These are phyloP conservation scores for Suhomyces sp. DNA, from an alignment of 805 yeast species.

Conservation along the genomic window DNA sequence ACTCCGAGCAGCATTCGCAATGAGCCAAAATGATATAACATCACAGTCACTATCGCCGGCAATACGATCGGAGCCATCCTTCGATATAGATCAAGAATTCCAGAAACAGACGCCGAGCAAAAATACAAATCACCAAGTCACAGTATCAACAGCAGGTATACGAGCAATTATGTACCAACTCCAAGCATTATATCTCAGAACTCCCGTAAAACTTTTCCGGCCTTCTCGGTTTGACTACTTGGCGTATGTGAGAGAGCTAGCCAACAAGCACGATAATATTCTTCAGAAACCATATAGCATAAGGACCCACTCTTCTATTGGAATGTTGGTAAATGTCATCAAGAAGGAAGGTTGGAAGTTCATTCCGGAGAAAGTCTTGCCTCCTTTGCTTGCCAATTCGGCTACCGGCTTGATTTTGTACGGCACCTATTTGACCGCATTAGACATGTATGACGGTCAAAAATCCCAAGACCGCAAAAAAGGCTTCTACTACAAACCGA, in stretches of 20 bases:
- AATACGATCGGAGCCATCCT: not conserved
- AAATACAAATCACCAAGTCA: conserved; percentile 49
- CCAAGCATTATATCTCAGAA: conserved; percentile 73
- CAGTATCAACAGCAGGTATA: conserved; percentile 81
- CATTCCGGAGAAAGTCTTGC: conserved; percentile 79
- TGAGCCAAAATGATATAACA: not conserved
- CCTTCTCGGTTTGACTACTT: conserved; percentile 89
- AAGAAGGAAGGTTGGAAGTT: conserved; percentile 80
- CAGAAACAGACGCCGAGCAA: not conserved
- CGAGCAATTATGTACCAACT: conserved; percentile 80
- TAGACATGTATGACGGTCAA: conserved; percentile 31
- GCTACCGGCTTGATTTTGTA: conserved; percentile 85
- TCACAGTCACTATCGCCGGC: not conserved
- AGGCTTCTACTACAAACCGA: conserved; percentile 25
- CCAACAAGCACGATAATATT: conserved; percentile 44
- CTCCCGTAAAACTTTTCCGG: conserved; percentile 80
- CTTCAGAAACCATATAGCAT: conserved; percentile 49
- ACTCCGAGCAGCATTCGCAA: not conserved
- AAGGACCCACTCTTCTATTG: conserved; percentile 75
- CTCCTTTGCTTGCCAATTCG: conserved; percentile 85
- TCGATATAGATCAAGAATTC: conserved; percentile 1
- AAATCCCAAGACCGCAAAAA: conserved; percentile 6
- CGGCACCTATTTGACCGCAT: conserved; percentile 67
- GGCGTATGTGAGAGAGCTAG: conserved; percentile 58
- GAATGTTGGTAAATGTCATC: conserved; percentile 67